Base-by-base conservation (phyloP, 768 basidiomycete species). In the Auricularia heimuer region DNA sequence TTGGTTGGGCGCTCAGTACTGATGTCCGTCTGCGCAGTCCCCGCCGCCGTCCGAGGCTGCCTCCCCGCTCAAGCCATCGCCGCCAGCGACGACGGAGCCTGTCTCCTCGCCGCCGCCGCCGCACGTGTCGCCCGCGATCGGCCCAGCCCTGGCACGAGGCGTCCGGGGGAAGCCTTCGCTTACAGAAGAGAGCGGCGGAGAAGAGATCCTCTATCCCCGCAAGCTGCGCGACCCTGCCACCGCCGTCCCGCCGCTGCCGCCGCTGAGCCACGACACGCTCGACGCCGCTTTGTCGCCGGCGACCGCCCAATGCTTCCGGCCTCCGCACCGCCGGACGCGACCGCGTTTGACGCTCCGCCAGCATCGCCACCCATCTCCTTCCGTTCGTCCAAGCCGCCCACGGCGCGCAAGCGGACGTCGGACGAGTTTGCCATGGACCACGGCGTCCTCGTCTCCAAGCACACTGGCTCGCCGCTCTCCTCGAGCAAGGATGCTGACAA, bases 151-250 rank as follows among this genome's bases (percentile, higher is more conserved):
- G 56, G 16, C 62, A 54, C 68, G 64, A 42, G 42, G 61, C 54
- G 21, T 65, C n/a, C 64, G 64, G 33, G 34, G 64, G 7, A 67
- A 82, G 37, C 84, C 83, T 65, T 93, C 90, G 0, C 80, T 84
- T 65, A 83, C 89, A 7, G 88, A 90, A 68, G 92, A 93, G 75
- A 93, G 91, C 70, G 92, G 92, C 3, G 91, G 92, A 51, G 92
- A 94, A 75, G 92, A 94, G 74, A 93, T 94, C 66, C 77, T 94
- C 34, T 94, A 94, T 74, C 90, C 91, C 47, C 87, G 90, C 65
- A 85, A 89, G 67, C 77, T 62, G 24, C 54, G 39, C 34, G 61
- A 61, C 77, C 24, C 69, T 70, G 24, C 24, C 51, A 37, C 68
- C 70, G 71, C 62, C 63, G 73, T 64, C 33, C 68, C 75, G 8